Evolutionary conservation across 1,284 basidiomycete genomes (phyloP).

Genomic region (Coniferiporia weirii): DNA sequence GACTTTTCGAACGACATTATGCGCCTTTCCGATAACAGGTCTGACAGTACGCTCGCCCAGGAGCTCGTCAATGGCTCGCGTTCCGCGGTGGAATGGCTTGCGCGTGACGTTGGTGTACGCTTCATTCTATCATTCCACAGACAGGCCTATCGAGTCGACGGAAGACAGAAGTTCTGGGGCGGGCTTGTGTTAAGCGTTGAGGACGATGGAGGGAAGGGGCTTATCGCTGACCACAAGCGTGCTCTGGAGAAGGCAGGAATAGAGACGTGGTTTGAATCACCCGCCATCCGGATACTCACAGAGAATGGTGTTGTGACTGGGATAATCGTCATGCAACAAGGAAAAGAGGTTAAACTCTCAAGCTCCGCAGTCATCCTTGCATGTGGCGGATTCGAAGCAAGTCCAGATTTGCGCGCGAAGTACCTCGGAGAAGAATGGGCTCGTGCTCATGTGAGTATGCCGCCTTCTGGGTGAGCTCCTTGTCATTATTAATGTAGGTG

Average conservation of each 20-base stretch:
- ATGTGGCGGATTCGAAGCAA: constrained; percentile 62
- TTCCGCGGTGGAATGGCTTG: constrained; percentile 52
- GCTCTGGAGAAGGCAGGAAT: constrained; percentile 47
- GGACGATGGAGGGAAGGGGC: constrained; percentile 55
- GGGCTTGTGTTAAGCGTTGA: constrained; percentile 55
- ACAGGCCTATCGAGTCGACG: constrained; percentile 60
- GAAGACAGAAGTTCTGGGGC: constrained; percentile 63
- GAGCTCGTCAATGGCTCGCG: constrained; percentile 52
- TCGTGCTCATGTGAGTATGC: constrained; percentile 43
- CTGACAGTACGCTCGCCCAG: constrained; percentile 44
- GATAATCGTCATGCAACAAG: constrained; percentile 37
- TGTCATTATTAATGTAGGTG: constrained; percentile 34
- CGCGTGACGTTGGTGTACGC: constrained; percentile 41
- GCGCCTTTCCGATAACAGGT: constrained; percentile 46
- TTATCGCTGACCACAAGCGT: constrained; percentile 52
- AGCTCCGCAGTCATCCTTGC: constrained; percentile 50
- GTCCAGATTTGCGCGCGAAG: constrained; percentile 41
- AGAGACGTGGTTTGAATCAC: constrained; percentile 50
- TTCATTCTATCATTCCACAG: constrained; percentile 59
- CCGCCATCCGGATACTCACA: constrained; percentile 39
- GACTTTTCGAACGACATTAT: constrained; percentile 55
- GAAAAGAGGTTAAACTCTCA: constrained; percentile 31
- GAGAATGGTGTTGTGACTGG: constrained; percentile 37
- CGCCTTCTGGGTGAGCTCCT: not conserved
- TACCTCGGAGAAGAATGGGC: constrained; percentile 53